A percentile compares a stretch with the other conserved stretches of the same genome.
phyloP scores from a whole-genome alignment of 2,329 filamentous ascomycete species.

The Calonectria pseudoreteaudii region DNA sequence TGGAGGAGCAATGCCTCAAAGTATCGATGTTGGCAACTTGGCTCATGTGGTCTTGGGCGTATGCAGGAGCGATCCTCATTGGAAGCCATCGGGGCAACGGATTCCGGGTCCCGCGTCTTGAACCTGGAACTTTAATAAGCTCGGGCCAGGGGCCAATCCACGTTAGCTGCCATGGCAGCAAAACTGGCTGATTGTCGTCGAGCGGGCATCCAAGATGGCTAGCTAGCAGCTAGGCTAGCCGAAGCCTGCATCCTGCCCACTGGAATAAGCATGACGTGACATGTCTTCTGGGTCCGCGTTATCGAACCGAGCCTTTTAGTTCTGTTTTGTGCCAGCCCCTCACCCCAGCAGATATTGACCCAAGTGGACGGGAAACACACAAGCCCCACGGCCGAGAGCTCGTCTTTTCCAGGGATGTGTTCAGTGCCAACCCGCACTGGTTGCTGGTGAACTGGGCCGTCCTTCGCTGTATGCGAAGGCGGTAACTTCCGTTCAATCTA shows the following conservation, averaged over 20 bases:
- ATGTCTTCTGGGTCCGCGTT: constrained; percentile 13
- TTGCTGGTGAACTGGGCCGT: neutral
- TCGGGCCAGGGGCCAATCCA: constrained; percentile 1
- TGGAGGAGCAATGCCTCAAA: neutral
- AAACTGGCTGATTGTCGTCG: neutral
- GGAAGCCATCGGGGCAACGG: constrained; percentile 28
- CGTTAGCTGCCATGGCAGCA: constrained; percentile 7
- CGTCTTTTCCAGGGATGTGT: neutral
- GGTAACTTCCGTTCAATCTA: constrained; percentile 25
- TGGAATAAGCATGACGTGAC: constrained; percentile 2
- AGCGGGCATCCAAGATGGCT: neutral
- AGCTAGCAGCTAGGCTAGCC: neutral
- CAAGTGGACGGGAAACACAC: constrained; percentile 32
- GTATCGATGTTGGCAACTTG: neutral
- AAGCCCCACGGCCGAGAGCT: constrained; percentile 23
- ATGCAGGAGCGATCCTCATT: constrained; percentile 22
- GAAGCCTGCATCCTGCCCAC: neutral
- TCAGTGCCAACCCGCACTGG: constrained; percentile 9
- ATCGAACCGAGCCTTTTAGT: constrained; percentile 15
- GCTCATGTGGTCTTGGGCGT: neutral
- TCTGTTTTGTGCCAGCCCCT: constrained; percentile 13
- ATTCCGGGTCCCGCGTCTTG: constrained; percentile 10
- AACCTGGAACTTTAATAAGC: constrained; percentile 11
- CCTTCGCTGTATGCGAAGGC: constrained; percentile 1
- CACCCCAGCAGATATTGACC: constrained; percentile 18